These are phyloP conservation scores for Leucocoprinus sp. DNA, from an alignment of 768 basidiomycete genomes.

Conservation along the genomic window DNA sequence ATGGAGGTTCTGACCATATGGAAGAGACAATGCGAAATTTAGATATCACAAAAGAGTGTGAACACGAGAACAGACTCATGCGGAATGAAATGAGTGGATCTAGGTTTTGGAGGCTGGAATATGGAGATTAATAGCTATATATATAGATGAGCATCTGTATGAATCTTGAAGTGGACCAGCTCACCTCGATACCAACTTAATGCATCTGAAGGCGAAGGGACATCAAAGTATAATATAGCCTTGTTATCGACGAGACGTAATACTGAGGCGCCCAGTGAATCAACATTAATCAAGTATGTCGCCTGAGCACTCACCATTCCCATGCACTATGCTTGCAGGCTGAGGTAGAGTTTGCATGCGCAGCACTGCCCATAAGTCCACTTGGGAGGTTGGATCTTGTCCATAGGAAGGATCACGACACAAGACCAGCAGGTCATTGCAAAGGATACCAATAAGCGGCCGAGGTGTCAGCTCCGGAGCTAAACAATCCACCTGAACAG, in stretches of 20 bases:
- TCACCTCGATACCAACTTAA: constrained; percentile 87
- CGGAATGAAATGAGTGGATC: constrained; percentile 15
- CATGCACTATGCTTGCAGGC: constrained; percentile 84
- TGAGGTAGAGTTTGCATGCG: constrained; percentile 91
- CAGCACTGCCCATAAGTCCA: constrained; percentile 95
- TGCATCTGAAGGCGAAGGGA: constrained; percentile 75
- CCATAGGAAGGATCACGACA: constrained; percentile 83
- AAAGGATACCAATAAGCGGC: constrained; percentile 72
- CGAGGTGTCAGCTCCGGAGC: constrained; percentile 80
- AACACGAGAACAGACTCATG: neutral
- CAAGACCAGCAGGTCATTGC: constrained; percentile 89
- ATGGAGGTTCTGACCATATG: constrained; percentile 7
- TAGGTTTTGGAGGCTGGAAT: constrained; percentile 77
- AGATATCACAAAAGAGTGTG: constrained; percentile 4
- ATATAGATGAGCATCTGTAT: neutral
- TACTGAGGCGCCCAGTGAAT: constrained; percentile 31
- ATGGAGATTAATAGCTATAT: constrained; percentile 77
- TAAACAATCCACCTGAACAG: constrained; percentile 86
- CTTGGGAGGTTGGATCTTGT: constrained; percentile 59
- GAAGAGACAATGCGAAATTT: neutral
- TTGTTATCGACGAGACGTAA: constrained; percentile 88
- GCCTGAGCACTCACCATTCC: constrained; percentile 48
- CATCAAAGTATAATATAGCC: constrained; percentile 84
- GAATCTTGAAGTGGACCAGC: constrained; percentile 11
- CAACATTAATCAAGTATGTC: constrained; percentile 4